Conservation (phyloP, 2,329 filamentous ascomycete genomes). For the Penicillium sp. region DNA sequence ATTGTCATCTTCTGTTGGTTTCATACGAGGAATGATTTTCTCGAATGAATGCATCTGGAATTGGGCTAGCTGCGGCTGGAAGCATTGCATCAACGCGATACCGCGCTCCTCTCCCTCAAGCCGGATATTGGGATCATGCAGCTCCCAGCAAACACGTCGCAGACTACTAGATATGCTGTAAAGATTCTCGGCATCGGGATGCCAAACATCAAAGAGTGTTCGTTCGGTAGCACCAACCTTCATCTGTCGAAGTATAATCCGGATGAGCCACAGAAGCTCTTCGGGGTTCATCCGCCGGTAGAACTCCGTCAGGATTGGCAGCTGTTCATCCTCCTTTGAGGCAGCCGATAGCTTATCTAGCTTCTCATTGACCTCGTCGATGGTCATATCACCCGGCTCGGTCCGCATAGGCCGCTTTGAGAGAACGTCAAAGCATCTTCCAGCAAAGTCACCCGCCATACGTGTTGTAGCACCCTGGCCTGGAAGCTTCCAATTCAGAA, state of each 20-base stretch:
- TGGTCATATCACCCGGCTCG: conserved; percentile 72
- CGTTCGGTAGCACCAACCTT: conserved; percentile 77
- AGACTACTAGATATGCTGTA: conserved; percentile 92
- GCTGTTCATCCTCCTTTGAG: conserved; percentile 77
- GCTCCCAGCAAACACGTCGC: conserved; percentile 89
- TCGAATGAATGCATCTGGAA: conserved; percentile 83
- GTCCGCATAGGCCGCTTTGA: conserved; percentile 77
- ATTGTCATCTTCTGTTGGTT: conserved; percentile 64
- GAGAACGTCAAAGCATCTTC: conserved; percentile 81
- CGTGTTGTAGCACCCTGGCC: conserved; percentile 62
- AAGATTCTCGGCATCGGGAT: conserved; percentile 70
- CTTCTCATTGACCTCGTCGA: conserved; percentile 84
- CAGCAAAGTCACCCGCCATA: conserved; percentile 87
- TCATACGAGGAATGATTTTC: conserved; percentile 70
- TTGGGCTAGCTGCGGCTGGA: conserved; percentile 91
- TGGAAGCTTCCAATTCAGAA: conserved; percentile 90
- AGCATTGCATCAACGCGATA: conserved; percentile 85
- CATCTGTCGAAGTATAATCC: conserved; percentile 83
- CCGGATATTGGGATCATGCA: conserved; percentile 69
- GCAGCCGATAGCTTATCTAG: conserved; percentile 75
- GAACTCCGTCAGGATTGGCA: conserved; percentile 76
- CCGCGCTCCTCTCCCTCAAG: conserved; percentile 73
- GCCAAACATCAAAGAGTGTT: conserved; percentile 81
- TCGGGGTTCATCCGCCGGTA: conserved; percentile 90
- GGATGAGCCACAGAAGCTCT: conserved; percentile 90